These are phyloP conservation scores for Cyphellophora attinorum DNA, from an alignment of 2,329 filamentous ascomycete genomes.

Conservation along the genomic window DNA sequence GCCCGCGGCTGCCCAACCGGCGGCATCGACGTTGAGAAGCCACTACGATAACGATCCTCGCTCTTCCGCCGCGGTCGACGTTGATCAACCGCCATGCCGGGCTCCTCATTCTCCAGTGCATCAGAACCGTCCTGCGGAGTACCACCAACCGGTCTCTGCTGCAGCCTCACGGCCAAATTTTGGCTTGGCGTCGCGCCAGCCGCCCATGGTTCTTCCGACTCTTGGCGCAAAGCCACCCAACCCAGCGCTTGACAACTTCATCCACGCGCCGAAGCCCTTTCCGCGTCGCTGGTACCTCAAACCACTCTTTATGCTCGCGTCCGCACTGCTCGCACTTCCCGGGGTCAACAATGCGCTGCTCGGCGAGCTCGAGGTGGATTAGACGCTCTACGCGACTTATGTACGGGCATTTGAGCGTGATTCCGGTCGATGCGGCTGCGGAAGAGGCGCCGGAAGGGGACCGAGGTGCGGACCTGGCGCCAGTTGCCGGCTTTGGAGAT, in stretches of 20 bases:
- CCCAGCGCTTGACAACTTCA: conserved; percentile 73
- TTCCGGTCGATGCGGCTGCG: conserved; percentile 10
- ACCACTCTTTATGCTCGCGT: conserved; percentile 87
- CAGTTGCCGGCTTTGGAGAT: conserved; percentile 28
- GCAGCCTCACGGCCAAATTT: too few species aligned
- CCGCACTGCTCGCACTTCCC: conserved; percentile 65
- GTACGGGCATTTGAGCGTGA: conserved; percentile 62
- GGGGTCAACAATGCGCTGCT: conserved; percentile 46
- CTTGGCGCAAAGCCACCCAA: too few species aligned
- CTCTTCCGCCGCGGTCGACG: too few species aligned
- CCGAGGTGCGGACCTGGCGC: conserved; percentile 14
- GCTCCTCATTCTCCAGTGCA: too few species aligned
- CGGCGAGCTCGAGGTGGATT: conserved; percentile 77
- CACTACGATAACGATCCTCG: too few species aligned
- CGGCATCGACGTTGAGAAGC: too few species aligned
- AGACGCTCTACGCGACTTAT: conserved; percentile 81
- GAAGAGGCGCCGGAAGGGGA: conserved; percentile 17
- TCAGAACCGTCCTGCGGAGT: too few species aligned
- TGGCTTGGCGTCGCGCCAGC: too few species aligned
- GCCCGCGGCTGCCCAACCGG: too few species aligned
- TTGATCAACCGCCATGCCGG: too few species aligned
- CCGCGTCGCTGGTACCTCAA: conserved; percentile 70
- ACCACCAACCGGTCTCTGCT: too few species aligned
- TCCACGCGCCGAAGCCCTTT: conserved; percentile 60
- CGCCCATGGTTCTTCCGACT: too few species aligned